These are phyloP conservation scores for Cladosporium sp. DNA, from an alignment of 2,329 filamentous ascomycete genomes.

Conservation along the genomic window DNA sequence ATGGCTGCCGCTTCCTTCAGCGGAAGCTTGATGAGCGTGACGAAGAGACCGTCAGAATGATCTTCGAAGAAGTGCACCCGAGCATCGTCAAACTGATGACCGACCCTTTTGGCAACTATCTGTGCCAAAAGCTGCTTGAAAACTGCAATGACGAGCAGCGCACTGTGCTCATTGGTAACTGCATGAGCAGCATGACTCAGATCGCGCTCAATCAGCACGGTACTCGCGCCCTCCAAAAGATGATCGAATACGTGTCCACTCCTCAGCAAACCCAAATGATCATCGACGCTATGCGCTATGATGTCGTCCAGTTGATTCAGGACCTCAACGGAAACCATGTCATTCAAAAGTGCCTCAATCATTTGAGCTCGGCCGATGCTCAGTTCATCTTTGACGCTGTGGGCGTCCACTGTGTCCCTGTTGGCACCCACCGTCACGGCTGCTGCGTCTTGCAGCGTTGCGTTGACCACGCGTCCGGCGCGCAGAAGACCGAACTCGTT, in stretches of 20 bases:
- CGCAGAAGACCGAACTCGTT: constrained; percentile 83
- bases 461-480: constrained; percentile 89
- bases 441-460: constrained; percentile 97
- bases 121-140: constrained; percentile 96
- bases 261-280: constrained; percentile 80
- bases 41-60: constrained; percentile 78
- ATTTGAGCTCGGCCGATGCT: constrained; percentile 74
- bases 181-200: constrained; percentile 76
- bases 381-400: constrained; percentile 98
- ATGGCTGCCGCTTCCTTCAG: constrained; percentile 93
- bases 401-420: constrained; percentile 75
- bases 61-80: constrained; percentile 87
- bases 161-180: constrained; percentile 85
- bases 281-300: constrained; percentile 72
- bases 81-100: constrained; percentile 98
- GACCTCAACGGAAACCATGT: constrained; percentile 98
- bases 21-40: constrained; percentile 92
- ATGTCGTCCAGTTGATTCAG: constrained; percentile 91
- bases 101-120: constrained; percentile 97
- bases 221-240: constrained; percentile 94
- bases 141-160: constrained; percentile 93
- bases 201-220: constrained; percentile 97
- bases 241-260: constrained; percentile 95
- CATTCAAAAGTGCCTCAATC: constrained; percentile 98
- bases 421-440: constrained; percentile 94